Base-by-base conservation (phyloP, 805 yeast genomes). In the Scheffersomyces lignosus region DNA sequence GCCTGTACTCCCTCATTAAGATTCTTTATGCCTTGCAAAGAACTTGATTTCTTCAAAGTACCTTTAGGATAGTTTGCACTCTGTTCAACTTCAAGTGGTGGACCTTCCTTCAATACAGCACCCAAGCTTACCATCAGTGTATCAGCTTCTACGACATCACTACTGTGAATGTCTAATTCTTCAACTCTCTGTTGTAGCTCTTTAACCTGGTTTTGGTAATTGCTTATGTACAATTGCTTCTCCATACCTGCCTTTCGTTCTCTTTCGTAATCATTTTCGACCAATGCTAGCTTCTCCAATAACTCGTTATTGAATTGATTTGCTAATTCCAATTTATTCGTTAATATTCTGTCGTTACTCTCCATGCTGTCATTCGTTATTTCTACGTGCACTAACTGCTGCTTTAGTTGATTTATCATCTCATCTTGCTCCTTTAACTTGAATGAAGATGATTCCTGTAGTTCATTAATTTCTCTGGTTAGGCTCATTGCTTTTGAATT, bases 311-410 rank as follows among this genome's bases (percentile, higher is more conserved):
- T 69, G 44, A 65, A 58, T 32, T 65, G 71, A 26, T 55, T 62
- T 8, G 68, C 49, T 6, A 57, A 41, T 30, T 52, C 61, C 14
- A 68, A 49, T 36, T 66, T 65, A 42, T 47, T 55, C n/a, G 46
- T 51, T 1, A 64, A 38, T 3, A 69, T 47, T 7, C 76, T 49
- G 38, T 68, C 71, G 18, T 61, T 56, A 17, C 63, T 54, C 37
- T 62, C 66, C 62, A 66, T 60, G 33, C 52, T 58, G 36, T 71
- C 76, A 43, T 70, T 70, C 16, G 53, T 49, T n/a, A 70, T 70
- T 41, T 71, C 76, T 16, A 64, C 52, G n/a, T 62, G 54, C 4
- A 70, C 70, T 20, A 70, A 45, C 28, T 57, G 49, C 30, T 55
- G 60, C 36, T 56, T 62, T 22, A 67, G 49, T 2, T 36, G 35